Percentiles rank a stretch among this genome's conserved stretches.
phyloP scores from a whole-genome alignment of 2,329 filamentous ascomycete genomes.

The Apiospora koreana region DNA sequence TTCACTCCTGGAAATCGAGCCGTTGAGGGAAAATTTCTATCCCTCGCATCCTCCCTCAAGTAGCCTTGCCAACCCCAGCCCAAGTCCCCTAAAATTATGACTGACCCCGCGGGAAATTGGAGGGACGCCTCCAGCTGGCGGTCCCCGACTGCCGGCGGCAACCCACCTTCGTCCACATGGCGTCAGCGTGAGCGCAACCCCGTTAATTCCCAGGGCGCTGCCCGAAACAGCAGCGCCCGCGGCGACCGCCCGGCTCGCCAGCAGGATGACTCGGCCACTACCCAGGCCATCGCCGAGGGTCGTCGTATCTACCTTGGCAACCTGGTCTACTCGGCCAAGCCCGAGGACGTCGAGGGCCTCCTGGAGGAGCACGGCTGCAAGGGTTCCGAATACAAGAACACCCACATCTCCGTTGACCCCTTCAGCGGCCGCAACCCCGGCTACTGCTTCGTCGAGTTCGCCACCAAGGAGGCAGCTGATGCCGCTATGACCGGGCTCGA shows the following conservation, averaged over 20 bases:
- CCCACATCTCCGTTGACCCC: slow-evolving; percentile 70
- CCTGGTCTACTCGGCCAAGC: slow-evolving; percentile 56
- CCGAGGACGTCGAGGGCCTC: slow-evolving; percentile 36
- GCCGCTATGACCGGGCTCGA: slow-evolving; percentile 58
- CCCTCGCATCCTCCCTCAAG: slow-evolving; percentile 4
- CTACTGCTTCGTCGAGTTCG: slow-evolving; percentile 74
- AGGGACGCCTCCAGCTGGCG: slow-evolving; percentile 6
- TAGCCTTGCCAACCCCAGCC: background rate
- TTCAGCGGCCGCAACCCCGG: slow-evolving; percentile 70
- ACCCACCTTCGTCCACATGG: slow-evolving; percentile 8
- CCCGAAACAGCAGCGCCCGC: background rate
- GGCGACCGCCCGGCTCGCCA: background rate
- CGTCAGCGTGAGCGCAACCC: slow-evolving; percentile 6
- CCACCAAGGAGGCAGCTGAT: slow-evolving; percentile 56
- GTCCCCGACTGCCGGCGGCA: background rate
- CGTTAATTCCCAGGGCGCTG: background rate
- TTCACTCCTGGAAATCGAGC: background rate
- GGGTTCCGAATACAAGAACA: slow-evolving; percentile 43
- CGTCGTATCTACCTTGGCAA: slow-evolving; percentile 65
- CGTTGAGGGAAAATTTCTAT: background rate
- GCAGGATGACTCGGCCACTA: background rate
- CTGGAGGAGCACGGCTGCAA: slow-evolving; percentile 35
- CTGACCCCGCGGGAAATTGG: slow-evolving; percentile 5
- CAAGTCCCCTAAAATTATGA: background rate
- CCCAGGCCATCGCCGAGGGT: slow-evolving; percentile 20